Base-by-base conservation (phyloP, 1,284 basidiomycete species). In the Ganoderma meredithae region DNA sequence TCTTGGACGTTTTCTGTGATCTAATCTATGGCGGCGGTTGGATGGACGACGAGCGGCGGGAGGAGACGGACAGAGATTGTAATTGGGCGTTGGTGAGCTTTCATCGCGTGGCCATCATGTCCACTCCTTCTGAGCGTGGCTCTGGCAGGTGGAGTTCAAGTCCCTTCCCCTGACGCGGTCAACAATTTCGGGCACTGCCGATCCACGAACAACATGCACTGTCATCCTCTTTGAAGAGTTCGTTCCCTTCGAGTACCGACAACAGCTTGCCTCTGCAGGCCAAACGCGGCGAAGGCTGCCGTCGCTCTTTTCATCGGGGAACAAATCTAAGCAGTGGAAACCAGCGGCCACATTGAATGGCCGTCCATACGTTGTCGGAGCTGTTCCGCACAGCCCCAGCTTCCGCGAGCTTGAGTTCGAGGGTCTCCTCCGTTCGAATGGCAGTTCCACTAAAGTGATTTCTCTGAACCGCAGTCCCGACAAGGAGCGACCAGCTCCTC, bases 151-250 rank as follows among this genome's bases (percentile, higher is more conserved):
- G 68, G 94, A 96, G 78, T 96, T 91, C 83, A 95, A 92, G 75
- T 89, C 94, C 0, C 81, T 90, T 3, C 86, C 90, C 1, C 62
- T 86, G n/a, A 49, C 74, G 33, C 79, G 77, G 68, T 70, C 73
- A 0, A 73, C 78, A 2, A 69, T 71, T 10, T 77, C 79, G 15
- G 79, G 79, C 1, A 77, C 78, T 0, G 71, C 75, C 2, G 90
- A 91, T 73, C 89, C 88, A 0, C 84, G 89, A 19, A 86, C 83
- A 0, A 79, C 84, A 13, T 81, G 86, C 0, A 86, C 89, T 0
- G 85, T 93, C 56, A 86, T 96, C 64, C 83, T 97, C 7, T 95
- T 94, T 73, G 95, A 97, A 79, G 95, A 96, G 76, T 93, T 94
- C 67, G 93, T 97, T 4, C 95, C 95, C 0, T 80, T 90, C 60